phyloP scores from a whole-genome alignment of 371 early-diverging fungal species.

The Syncephalastrum monosporum region DNA sequence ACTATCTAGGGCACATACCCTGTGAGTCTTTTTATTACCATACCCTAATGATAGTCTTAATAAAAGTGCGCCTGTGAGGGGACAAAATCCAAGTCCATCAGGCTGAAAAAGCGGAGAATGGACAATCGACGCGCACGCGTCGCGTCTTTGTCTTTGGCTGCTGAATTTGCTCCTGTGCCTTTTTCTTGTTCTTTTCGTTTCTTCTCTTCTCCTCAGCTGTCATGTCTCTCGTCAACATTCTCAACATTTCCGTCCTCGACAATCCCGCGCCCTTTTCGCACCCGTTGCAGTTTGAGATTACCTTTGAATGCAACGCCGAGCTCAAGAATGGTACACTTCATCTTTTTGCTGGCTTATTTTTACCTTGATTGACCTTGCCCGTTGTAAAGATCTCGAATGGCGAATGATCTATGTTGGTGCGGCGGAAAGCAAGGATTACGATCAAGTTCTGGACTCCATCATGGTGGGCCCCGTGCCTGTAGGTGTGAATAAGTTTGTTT shows the following conservation, averaged over 20 bases:
- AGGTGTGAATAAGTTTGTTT: constrained; percentile 93
- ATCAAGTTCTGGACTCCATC: constrained; percentile 93
- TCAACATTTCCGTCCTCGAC: constrained; percentile 82
- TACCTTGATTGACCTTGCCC: background rate
- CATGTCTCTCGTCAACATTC: constrained; percentile 87
- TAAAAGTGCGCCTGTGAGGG: too few relatives aligned
- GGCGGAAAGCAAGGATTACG: constrained; percentile 76
- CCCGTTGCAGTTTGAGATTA: constrained; percentile 92
- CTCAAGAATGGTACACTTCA: constrained; percentile 77
- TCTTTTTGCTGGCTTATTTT: constrained; percentile 1
- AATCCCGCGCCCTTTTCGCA: constrained; percentile 80
- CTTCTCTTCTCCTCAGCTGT: background rate
- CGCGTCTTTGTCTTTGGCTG: too few relatives aligned
- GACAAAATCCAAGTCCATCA: too few relatives aligned
- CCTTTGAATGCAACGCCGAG: constrained; percentile 91
- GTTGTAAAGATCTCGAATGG: constrained; percentile 88
- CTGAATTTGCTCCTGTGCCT: background rate
- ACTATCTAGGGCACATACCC: too few relatives aligned
- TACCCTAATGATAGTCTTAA: too few relatives aligned
- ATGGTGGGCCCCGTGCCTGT: constrained; percentile 97
- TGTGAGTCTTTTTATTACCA: too few relatives aligned
- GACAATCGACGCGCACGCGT: too few relatives aligned
- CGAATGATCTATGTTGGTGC: constrained; percentile 95
- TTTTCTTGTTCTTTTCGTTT: constrained; percentile 3
- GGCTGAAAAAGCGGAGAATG: too few relatives aligned